Conservation (phyloP, 2,329 filamentous ascomycete species). For the Phialophora verrucosa region DNA sequence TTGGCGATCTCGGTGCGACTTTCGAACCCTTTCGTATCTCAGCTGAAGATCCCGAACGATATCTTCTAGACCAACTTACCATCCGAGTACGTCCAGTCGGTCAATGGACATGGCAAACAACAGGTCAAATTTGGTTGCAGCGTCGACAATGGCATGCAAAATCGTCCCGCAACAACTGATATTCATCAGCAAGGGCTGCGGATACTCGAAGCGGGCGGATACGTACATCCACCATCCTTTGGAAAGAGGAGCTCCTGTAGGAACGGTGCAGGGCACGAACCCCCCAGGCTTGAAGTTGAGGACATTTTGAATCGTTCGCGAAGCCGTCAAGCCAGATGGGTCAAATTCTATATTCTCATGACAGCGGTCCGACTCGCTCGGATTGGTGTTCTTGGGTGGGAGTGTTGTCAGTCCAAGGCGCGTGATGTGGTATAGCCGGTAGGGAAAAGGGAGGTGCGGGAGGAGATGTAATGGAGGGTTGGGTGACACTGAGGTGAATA, state of each 20-base stretch:
- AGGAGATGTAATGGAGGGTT: slow-evolving; percentile 24
- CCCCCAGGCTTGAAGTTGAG: slow-evolving; percentile 41
- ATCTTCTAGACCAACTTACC: slow-evolving; percentile 47
- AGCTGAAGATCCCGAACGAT: neutral
- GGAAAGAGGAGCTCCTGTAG: slow-evolving; percentile 68
- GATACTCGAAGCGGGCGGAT: slow-evolving; percentile 20
- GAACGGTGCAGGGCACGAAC: slow-evolving; percentile 72
- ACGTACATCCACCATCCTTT: slow-evolving; percentile 69
- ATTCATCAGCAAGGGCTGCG: slow-evolving; percentile 42
- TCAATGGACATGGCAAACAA: slow-evolving; percentile 88
- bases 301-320: slow-evolving; percentile 25
- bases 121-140: slow-evolving; percentile 63
- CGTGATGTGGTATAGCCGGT: slow-evolving; percentile 7
- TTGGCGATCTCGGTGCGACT: slow-evolving; percentile 71
- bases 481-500: slow-evolving; percentile 24
- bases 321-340: slow-evolving; percentile 27
- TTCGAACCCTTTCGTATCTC: slow-evolving; percentile 52
- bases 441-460: slow-evolving; percentile 14
- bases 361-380: slow-evolving; percentile 16
- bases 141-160: slow-evolving; percentile 59
- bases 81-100: slow-evolving; percentile 73
- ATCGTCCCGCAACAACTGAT: slow-evolving; percentile 65
- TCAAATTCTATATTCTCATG: slow-evolving; percentile 32
- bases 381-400: slow-evolving; percentile 7
- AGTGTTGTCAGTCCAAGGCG: slow-evolving; percentile 16